These are phyloP conservation scores for Arctostaphylos glauca DNA, from an alignment of 148 eudicot genomes.

Conservation along the genomic window DNA sequence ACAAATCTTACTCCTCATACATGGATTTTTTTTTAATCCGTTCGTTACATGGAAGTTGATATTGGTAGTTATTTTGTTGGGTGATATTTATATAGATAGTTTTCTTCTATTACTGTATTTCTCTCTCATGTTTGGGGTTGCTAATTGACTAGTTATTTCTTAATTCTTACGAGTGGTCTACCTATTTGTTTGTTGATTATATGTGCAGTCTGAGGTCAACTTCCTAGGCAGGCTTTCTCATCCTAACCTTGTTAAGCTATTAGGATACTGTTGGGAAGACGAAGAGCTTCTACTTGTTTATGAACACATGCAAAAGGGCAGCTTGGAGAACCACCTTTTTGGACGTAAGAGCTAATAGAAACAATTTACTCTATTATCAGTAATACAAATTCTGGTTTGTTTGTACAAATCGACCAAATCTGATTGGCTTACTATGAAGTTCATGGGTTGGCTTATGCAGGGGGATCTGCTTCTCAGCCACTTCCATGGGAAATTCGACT, in stretches of 20 bases:
- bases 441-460: constrained; percentile 26
- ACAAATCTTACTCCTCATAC: too few species aligned
- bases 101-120: neutral
- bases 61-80: neutral
- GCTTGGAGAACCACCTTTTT: constrained; percentile 86
- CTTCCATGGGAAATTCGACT: constrained; percentile 84
- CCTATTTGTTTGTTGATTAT: constrained; percentile 5
- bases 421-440: neutral
- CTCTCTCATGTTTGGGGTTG: neutral
- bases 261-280: constrained; percentile 88
- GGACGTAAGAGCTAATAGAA: constrained; percentile 55
- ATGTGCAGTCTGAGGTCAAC: constrained; percentile 71
- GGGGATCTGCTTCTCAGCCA: constrained; percentile 76
- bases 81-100: neutral
- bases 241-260: constrained; percentile 77
- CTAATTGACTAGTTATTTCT: neutral
- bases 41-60: neutral
- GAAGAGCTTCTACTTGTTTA: constrained; percentile 66
- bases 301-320: constrained; percentile 83
- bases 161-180: too few species aligned
- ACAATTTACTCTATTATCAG: neutral
- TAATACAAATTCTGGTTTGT: neutral
- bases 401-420: neutral
- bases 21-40: too few species aligned
- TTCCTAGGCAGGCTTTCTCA: constrained; percentile 87